A percentile compares a stretch with the other conserved stretches of the same genome.
Conservation (phyloP, 106 monocot species). For the Cymbidium sinense region DNA sequence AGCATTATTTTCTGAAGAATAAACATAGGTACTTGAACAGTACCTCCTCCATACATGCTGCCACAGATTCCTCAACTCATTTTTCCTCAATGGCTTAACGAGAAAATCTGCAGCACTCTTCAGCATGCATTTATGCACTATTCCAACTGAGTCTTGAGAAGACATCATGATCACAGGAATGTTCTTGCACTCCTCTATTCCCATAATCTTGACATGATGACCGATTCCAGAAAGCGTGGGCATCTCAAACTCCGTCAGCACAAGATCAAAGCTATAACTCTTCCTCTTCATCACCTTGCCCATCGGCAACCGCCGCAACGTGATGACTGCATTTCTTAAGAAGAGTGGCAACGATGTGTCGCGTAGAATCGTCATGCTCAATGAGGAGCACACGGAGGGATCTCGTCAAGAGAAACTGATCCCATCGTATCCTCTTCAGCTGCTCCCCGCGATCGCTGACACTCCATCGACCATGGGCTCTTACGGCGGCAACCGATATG, state of each 20-base stretch:
- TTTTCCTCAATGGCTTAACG: too few species aligned
- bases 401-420: conserved; percentile 36
- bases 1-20: too few species aligned
- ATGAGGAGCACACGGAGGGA: conserved; percentile 51
- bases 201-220: conserved; percentile 47
- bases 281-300: conserved; percentile 57
- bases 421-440: conserved; percentile 32
- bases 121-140: conserved; percentile 82
- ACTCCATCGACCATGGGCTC: neutral
- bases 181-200: conserved; percentile 49
- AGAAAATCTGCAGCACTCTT: conserved; percentile 87
- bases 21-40: too few species aligned
- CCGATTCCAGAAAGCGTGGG: too few species aligned
- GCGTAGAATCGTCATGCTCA: conserved; percentile 58
- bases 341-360: conserved; percentile 52
- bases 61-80: too few species aligned
- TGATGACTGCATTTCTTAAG: conserved; percentile 54
- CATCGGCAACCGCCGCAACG: conserved; percentile 70
- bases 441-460: neutral
- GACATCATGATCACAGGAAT: too few species aligned
- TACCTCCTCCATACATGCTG: too few species aligned
- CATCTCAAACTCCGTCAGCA: conserved; percentile 70
- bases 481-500: too few species aligned
- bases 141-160: conserved; percentile 69
- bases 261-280: conserved; percentile 53